A percentile compares a stretch with the other conserved stretches of the same genome.
phyloP scores from a whole-genome alignment of 495 filamentous ascomycete species.

The Bryoglossum gracile region DNA sequence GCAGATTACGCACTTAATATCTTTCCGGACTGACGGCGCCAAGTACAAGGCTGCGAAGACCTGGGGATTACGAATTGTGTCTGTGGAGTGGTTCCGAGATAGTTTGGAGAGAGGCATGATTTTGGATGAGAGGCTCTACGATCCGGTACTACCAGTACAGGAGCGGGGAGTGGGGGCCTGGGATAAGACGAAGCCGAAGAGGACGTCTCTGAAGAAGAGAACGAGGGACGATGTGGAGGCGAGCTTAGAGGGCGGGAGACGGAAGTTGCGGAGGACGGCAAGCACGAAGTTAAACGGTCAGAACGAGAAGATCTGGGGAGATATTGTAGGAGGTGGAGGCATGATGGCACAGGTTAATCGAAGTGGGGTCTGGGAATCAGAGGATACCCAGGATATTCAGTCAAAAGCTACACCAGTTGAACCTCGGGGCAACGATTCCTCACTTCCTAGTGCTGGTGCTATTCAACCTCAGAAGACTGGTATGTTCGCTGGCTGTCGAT shows the following conservation, averaged over 20 bases:
- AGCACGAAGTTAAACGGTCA: conserved; percentile 73
- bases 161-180: conserved; percentile 75
- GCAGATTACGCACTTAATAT: conserved; percentile 80
- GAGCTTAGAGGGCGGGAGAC: conserved; percentile 31
- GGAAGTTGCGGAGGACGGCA: conserved; percentile 73
- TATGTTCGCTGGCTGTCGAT: conserved; percentile 48
- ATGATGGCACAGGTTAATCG: conserved; percentile 16
- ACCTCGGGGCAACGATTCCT: not conserved
- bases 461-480: conserved; percentile 19
- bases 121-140: conserved; percentile 75
- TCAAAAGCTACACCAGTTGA: not conserved
- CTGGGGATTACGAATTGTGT: conserved; percentile 74
- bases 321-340: conserved; percentile 61
- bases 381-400: conserved; percentile 9
- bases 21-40: conserved; percentile 65
- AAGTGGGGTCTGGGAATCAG: conserved; percentile 20
- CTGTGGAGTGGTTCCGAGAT: conserved; percentile 76
- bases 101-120: conserved; percentile 90
- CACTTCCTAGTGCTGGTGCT: not conserved
- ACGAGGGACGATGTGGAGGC: conserved; percentile 30
- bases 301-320: conserved; percentile 77
- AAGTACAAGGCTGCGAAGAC: conserved; percentile 80
- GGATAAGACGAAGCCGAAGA: conserved; percentile 36
- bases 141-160: conserved; percentile 58
- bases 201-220: conserved; percentile 39